Base-by-base conservation (phyloP, 345 rosid genomes). In the Dovyalis caffra region DNA sequence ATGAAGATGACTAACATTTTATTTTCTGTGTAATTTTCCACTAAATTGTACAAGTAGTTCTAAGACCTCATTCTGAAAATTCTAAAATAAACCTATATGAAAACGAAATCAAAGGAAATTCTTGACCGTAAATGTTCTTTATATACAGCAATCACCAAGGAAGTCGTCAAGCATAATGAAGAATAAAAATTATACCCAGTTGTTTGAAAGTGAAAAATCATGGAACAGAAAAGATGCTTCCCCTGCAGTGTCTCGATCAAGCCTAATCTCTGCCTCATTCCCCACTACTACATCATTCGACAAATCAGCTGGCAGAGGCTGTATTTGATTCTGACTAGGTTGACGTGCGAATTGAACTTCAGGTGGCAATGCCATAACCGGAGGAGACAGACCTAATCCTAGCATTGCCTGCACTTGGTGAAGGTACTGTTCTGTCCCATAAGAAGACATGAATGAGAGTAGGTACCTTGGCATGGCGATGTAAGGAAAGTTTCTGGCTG, bases 401-500 rank as follows among this genome's bases (percentile, higher is more conserved):
- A 45, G 81, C 69, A 81, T 66, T 75, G 64, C 76, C 77, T 12
- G 83, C 40, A 6, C 60, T 38, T n/a, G n/a, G 74, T 66, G 86
- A 62, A 68, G 77, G 65, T 23, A 79, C 16, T 3, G 83, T 25
- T 32, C 51, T 74, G 76, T 93, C 93, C 95, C 97, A 95, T 1
- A 87, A 83, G 77, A 95, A 81, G 8, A 91, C 85, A 5, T 93
- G 97, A 26, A 95, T 72, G 38, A 86, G 78, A 62, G 93, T 91
- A 29, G 89, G 85, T 25, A 84, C 89, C 61, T 89, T 91, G 33
- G 97, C 96, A 63, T 93, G 99, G 63, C 97, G 88, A 78, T 91
- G 99, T 15, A 91, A 76, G 6, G 99, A 95, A 15, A 95, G 93
- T 82, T 95, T 95, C 73, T 89, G 99, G 88, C 98, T 93, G 5